Percentiles rank a stretch among this genome's conserved stretches.
phyloP scores from a whole-genome alignment of 257 asterid genomes.

The Fraxinus pennsylvanica region DNA sequence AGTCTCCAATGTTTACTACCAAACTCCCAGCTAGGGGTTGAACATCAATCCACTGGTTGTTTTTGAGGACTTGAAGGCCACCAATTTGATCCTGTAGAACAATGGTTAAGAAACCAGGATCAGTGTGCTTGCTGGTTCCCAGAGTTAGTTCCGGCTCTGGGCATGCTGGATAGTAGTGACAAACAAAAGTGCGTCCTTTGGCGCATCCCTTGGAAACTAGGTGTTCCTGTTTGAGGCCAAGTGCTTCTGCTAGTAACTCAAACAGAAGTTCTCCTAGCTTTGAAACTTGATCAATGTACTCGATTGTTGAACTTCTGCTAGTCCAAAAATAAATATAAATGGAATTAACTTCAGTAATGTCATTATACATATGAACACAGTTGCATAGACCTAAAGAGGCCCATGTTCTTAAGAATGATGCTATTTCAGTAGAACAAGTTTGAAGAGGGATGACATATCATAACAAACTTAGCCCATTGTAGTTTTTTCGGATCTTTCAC shows the following conservation, averaged over 20 bases:
- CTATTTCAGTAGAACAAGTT: too few relatives aligned
- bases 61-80: conserved; percentile 48
- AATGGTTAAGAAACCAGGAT: conserved; percentile 42
- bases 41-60: conserved; percentile 49
- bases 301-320: conserved; percentile 30
- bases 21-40: conserved; percentile 40
- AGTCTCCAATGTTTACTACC: conserved; percentile 44
- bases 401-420: too few relatives aligned
- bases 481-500: neutral
- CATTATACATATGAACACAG: neutral
- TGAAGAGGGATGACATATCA: too few relatives aligned
- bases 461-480: too few relatives aligned
- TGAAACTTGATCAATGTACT: conserved; percentile 31
- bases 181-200: conserved; percentile 19
- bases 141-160: conserved; percentile 52
- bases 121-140: conserved; percentile 41
- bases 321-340: neutral
- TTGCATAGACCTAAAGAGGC: too few relatives aligned
- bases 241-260: conserved; percentile 38
- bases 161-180: conserved; percentile 51
- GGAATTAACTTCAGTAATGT: neutral
- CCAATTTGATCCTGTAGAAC: conserved; percentile 43
- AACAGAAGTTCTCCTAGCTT: conserved; percentile 32
- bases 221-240: conserved; percentile 31
- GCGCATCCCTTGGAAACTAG: conserved; percentile 34